Conservation (phyloP, 495 filamentous ascomycete species). For the Penicillium taxi region DNA sequence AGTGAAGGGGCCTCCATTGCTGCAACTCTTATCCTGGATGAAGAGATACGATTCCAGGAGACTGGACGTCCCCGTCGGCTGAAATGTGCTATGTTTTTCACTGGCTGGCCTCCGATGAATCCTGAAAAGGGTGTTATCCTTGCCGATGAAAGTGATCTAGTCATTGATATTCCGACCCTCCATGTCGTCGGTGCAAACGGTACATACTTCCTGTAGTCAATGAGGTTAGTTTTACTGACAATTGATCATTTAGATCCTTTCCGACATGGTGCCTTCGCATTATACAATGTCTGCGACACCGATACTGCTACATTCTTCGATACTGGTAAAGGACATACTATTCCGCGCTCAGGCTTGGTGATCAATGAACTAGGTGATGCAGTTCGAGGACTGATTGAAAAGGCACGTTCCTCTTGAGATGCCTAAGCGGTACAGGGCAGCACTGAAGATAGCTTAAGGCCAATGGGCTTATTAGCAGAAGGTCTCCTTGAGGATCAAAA, state of each 20-base stretch:
- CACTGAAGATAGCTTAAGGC: neutral
- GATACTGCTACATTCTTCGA: conserved; percentile 45
- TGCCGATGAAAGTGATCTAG: conserved; percentile 39
- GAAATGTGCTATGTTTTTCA: conserved; percentile 50
- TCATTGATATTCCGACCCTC: conserved; percentile 43
- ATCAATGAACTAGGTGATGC: conserved; percentile 21
- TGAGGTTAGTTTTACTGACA: neutral
- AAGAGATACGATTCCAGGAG: conserved; percentile 27
- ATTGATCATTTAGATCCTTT: conserved; percentile 37
- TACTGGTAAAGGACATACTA: conserved; percentile 48
- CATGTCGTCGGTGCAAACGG: conserved; percentile 50
- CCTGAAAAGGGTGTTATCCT: conserved; percentile 36
- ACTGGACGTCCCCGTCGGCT: conserved; percentile 36
- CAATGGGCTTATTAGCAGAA: no score
- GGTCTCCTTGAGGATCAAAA: no score
- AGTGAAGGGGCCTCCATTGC: conserved; percentile 55
- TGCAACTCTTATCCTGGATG: conserved; percentile 44
- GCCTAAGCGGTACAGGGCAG: neutral
- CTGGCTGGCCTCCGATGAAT: conserved; percentile 46
- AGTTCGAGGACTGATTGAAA: conserved; percentile 17
- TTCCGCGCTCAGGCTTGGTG: conserved; percentile 41
- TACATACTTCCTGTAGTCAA: conserved; percentile 4
- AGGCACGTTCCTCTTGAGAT: neutral
- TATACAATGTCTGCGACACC: conserved; percentile 49
- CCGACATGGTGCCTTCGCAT: conserved; percentile 41